Base-by-base conservation (phyloP, 805 yeast species). In the Metahyphopichia silvanorum region DNA sequence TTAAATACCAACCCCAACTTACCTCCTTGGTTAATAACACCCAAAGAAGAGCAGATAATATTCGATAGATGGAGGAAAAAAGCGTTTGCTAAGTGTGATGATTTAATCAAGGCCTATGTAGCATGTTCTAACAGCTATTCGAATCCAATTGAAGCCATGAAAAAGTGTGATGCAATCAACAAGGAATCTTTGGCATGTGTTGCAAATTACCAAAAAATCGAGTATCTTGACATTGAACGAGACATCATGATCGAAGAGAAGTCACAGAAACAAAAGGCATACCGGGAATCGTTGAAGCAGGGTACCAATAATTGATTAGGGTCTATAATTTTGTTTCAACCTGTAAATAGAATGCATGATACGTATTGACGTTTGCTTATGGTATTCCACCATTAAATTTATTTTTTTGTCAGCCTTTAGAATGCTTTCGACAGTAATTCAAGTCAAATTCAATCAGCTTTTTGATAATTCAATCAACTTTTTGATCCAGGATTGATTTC, bases 1-100 rank as follows among this genome's bases (percentile, higher is more conserved):
- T 55, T 66, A 32, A 67, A 62, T 20, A 51, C 64, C 4, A 63
- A 67, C 44, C 71, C 71, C 21, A 60, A 57, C 41, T 60, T 84
- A 17, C 94, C 94, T 1, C 63, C 74, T 9, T 85, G 94, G 94
- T 74, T 82, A 41, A 62, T 85, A 15, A 74, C 86, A 0, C 91
- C 93, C 10, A 72, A 70, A 41, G 93, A 85, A 52, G 94, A 85
- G 51, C 79, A 78, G 56, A 74, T 77, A 37, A 79, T 82, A 21
- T 76, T 84, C 47, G 77, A 74, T 44, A 74, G 84, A 46, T 78
- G 89, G 80, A 76, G 83, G 53, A 71, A 64, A 37, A 67, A 68
- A 47, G 76, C 91, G 0, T 83, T 83, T 64, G 69, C 74, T 27
- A 55, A 61, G 35, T 85, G 94, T 53, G 86, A 79, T 46, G 81